These are phyloP conservation scores for Melanogaster broomeanus DNA, from an alignment of 768 basidiomycete species.

Conservation along the genomic window DNA sequence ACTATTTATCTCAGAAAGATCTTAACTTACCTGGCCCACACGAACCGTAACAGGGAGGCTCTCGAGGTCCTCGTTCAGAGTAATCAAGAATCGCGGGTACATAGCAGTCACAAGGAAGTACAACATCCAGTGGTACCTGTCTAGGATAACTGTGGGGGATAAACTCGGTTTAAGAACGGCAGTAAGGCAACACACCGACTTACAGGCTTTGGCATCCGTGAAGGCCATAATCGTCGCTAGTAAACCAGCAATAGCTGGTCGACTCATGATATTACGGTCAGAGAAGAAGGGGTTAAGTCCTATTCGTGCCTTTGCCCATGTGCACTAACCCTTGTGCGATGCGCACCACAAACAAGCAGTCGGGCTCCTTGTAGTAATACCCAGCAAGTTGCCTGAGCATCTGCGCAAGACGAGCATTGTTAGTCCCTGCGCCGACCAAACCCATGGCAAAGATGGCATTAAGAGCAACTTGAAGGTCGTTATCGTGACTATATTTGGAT, in stretches of 20 bases:
- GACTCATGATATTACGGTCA: constrained; percentile 88
- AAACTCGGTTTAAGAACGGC: constrained; percentile 1
- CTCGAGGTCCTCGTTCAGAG: constrained; percentile 89
- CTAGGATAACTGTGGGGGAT: constrained; percentile 73
- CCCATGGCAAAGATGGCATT: constrained; percentile 99
- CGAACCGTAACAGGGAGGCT: constrained; percentile 88
- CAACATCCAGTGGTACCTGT: constrained; percentile 98
- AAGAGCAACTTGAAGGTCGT: constrained; percentile 92
- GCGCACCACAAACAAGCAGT: constrained; percentile 94
- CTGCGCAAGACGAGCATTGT: constrained; percentile 95
- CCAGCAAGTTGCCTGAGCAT: constrained; percentile 96
- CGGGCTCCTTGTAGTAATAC: constrained; percentile 98
- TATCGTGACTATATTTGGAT: constrained; percentile 98
- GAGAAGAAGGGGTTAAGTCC: constrained; percentile 96
- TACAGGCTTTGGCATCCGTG: constrained; percentile 91
- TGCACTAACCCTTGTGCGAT: constrained; percentile 97
- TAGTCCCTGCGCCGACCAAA: constrained; percentile 96
- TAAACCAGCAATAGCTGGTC: constrained; percentile 86
- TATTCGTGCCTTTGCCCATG: constrained; percentile 99
- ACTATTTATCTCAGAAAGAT: neutral
- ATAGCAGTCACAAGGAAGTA: constrained; percentile 95
- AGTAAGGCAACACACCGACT: constrained; percentile 36
- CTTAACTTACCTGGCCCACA: constrained; percentile 76
- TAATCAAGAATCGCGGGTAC: constrained; percentile 98
- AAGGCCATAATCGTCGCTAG: constrained; percentile 89